These are phyloP conservation scores for Penicillium angulare DNA, from an alignment of 495 filamentous ascomycete species.

Conservation along the genomic window DNA sequence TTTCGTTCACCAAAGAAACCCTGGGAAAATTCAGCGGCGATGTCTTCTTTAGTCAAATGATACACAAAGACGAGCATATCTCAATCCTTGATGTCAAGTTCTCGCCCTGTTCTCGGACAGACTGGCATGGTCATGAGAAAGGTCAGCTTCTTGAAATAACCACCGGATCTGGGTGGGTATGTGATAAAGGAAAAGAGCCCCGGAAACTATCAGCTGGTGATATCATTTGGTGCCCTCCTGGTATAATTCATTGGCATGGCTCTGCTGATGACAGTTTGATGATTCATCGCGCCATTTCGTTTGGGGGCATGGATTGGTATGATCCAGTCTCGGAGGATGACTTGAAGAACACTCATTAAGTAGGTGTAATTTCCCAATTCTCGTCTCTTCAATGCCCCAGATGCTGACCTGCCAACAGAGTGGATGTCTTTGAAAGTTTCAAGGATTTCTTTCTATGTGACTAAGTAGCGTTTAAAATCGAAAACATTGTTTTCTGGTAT, in stretches of 20 bases:
- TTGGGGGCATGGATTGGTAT: neutral
- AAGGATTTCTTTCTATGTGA: too few relatives aligned
- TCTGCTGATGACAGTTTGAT: neutral
- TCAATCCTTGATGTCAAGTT: neutral
- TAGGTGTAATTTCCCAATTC: too few relatives aligned
- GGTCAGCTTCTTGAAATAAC: constrained; percentile 1
- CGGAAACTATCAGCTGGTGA: neutral
- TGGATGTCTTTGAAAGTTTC: too few relatives aligned
- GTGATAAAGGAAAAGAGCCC: constrained; percentile 1
- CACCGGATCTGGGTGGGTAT: neutral
- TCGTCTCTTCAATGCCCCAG: too few relatives aligned
- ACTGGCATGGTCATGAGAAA: constrained; percentile 1
- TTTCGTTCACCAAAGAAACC: neutral
- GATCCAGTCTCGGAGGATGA: neutral
- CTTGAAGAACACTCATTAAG: too few relatives aligned
- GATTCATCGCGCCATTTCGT: neutral
- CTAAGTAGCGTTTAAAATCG: too few relatives aligned
- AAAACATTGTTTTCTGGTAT: too few relatives aligned
- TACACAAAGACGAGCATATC: neutral
- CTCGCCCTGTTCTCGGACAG: neutral
- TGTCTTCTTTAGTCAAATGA: neutral
- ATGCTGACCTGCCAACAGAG: too few relatives aligned
- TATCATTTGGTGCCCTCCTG: neutral
- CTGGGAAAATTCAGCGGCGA: neutral
- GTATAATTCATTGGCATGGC: constrained; percentile 1